Evolutionary conservation across 805 yeast species (phyloP).

Genomic region (Debaryomyces prosopidis): DNA sequence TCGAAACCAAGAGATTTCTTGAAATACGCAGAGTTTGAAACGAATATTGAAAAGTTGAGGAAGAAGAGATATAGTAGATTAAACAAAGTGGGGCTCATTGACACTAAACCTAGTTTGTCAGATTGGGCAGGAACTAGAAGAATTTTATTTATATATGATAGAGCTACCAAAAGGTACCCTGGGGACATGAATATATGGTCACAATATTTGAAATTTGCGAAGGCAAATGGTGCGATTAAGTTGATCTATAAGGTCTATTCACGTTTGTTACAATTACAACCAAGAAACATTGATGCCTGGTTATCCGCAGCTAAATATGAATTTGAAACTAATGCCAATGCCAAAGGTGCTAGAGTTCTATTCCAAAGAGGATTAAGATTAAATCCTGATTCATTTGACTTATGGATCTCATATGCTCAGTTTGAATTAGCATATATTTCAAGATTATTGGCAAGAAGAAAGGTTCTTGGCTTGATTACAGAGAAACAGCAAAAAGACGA

Average conservation of each 20-base stretch:
- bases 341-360: conserved; percentile 82
- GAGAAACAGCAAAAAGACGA: conserved; percentile 65
- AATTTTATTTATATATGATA: conserved; percentile 75
- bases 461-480: conserved; percentile 74
- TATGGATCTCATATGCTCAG: conserved; percentile 86
- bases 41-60: conserved; percentile 74
- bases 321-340: conserved; percentile 83
- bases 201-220: conserved; percentile 67
- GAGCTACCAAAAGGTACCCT: conserved; percentile 81
- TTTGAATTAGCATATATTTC: conserved; percentile 86
- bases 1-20: conserved; percentile 75
- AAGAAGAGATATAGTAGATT: conserved; percentile 68
- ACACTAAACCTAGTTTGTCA: conserved; percentile 64
- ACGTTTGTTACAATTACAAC: conserved; percentile 79
- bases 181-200: conserved; percentile 79
- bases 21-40: conserved; percentile 78
- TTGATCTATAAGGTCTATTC: conserved; percentile 77
- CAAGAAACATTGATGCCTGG: conserved; percentile 91
- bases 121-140: conserved; percentile 88
- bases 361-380: conserved; percentile 85
- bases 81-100: conserved; percentile 53
- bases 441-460: conserved; percentile 79
- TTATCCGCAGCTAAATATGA: conserved; percentile 93
- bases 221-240: conserved; percentile 65
- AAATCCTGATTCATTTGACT: conserved; percentile 65